phyloP scores from a whole-genome alignment of 352 stramenopile genomes.

The Pythium apleroticum region DNA sequence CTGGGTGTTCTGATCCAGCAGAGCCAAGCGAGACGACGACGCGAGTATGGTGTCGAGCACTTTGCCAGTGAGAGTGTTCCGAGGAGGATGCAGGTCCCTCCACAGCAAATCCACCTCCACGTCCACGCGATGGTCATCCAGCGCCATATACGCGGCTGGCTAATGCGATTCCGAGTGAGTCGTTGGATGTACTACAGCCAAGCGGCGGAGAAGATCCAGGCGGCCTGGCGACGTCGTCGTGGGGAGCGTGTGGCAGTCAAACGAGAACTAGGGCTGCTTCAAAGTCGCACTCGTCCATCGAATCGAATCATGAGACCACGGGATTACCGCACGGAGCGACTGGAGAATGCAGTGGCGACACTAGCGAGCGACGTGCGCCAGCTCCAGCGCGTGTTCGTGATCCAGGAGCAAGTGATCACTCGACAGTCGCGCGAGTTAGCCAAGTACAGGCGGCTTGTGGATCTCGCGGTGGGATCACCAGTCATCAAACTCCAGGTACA shows the following conservation, averaged over 20 bases:
- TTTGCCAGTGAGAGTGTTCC: neutral
- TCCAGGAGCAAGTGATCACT: conserved; percentile 42
- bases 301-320: neutral
- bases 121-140: conserved; percentile 20
- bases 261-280: conserved; percentile 3
- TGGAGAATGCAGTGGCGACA: conserved; percentile 15
- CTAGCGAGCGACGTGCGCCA: conserved; percentile 35
- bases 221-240: conserved; percentile 14
- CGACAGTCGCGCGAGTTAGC: conserved; percentile 28
- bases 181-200: conserved; percentile 19
- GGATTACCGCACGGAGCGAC: conserved; percentile 9
- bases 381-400: conserved; percentile 46
- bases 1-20: conserved; percentile 15
- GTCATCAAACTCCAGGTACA: conserved; percentile 32
- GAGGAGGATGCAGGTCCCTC: neutral
- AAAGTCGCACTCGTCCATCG: neutral
- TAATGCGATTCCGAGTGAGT: conserved; percentile 18
- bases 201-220: conserved; percentile 25
- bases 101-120: conserved; percentile 12
- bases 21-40: conserved; percentile 15
- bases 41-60: conserved; percentile 20
- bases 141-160: conserved; percentile 29
- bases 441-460: conserved; percentile 20
- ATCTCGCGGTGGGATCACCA: conserved; percentile 3
- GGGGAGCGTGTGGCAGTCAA: neutral